phyloP scores from a whole-genome alignment of 2,329 filamentous ascomycete species.

The Pseudomassariella vexata region DNA sequence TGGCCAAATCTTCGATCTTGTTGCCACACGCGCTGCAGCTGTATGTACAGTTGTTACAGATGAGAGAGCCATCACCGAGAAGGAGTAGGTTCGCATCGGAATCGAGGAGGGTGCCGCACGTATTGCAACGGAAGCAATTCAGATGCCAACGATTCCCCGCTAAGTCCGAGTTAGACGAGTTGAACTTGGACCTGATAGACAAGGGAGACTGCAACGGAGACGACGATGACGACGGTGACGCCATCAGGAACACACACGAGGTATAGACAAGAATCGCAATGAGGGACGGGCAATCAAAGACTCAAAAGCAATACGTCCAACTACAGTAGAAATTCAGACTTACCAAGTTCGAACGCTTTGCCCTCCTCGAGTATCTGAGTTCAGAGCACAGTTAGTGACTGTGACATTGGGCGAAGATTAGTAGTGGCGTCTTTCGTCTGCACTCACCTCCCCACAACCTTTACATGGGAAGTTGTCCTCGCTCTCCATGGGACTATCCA shows the following conservation, averaged over 20 bases:
- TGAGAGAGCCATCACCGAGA: constrained; percentile 93
- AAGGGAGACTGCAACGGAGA: constrained; percentile 8
- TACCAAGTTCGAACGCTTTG: constrained; percentile 96
- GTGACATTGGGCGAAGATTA: constrained; percentile 8
- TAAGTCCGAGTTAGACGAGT: constrained; percentile 32
- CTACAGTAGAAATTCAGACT: constrained; percentile 22
- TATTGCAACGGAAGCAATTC: constrained; percentile 97
- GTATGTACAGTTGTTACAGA: constrained; percentile 99
- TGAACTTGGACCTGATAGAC: constrained; percentile 13
- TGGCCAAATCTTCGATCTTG: constrained; percentile 97
- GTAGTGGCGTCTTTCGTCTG: constrained; percentile 13
- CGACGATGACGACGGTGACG: not conserved
- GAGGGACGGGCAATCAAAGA: not conserved
- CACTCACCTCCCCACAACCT: constrained; percentile 79
- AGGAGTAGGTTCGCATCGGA: constrained; percentile 96
- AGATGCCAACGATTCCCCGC: constrained; percentile 98
- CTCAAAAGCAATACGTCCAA: constrained; percentile 1
- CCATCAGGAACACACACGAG: not conserved
- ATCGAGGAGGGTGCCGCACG: constrained; percentile 90
- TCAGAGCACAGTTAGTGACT: constrained; percentile 16
- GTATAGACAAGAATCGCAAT: constrained; percentile 1
- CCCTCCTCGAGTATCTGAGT: constrained; percentile 91
- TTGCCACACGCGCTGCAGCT: constrained; percentile 94
- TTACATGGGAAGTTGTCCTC: constrained; percentile 89
- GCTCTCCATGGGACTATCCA: constrained; percentile 63